Conservation (phyloP, 495 filamentous ascomycete genomes). For the Umbilicaria muhlenbergii region DNA sequence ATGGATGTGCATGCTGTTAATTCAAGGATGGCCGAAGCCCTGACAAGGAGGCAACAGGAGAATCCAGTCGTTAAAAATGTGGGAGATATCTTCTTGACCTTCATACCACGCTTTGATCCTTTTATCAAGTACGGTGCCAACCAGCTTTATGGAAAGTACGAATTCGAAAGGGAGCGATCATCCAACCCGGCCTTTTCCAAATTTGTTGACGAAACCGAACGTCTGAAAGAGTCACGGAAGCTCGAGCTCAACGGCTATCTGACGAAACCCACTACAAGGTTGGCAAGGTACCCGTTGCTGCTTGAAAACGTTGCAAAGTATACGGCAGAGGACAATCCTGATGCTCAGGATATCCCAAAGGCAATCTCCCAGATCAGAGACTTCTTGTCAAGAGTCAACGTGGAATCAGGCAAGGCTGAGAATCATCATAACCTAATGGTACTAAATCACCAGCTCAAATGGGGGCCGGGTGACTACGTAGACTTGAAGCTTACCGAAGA, state of each 20-base stretch:
- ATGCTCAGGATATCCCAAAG: constrained; percentile 80
- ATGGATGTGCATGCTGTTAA: constrained; percentile 90
- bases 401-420: constrained; percentile 90
- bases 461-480: constrained; percentile 71
- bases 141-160: constrained; percentile 91
- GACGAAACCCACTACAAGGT: constrained; percentile 91
- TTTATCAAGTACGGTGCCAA: constrained; percentile 97
- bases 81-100: constrained; percentile 89
- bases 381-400: constrained; percentile 75
- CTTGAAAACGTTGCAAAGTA: constrained; percentile 85
- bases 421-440: constrained; percentile 94
- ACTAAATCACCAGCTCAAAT: constrained; percentile 78
- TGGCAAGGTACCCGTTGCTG: constrained; percentile 87
- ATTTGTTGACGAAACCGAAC: constrained; percentile 94
- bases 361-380: constrained; percentile 75
- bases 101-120: constrained; percentile 79
- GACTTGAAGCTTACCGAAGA: constrained; percentile 93
- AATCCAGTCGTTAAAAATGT: constrained; percentile 74
- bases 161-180: constrained; percentile 91
- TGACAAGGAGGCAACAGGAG: constrained; percentile 84
- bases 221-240: constrained; percentile 91
- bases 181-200: constrained; percentile 72
- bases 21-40: constrained; percentile 63
- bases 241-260: constrained; percentile 95
- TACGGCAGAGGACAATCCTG: constrained; percentile 71